Evolutionary conservation across 805 yeast species (phyloP).

Genomic region (Kuraishia molischiana): DNA sequence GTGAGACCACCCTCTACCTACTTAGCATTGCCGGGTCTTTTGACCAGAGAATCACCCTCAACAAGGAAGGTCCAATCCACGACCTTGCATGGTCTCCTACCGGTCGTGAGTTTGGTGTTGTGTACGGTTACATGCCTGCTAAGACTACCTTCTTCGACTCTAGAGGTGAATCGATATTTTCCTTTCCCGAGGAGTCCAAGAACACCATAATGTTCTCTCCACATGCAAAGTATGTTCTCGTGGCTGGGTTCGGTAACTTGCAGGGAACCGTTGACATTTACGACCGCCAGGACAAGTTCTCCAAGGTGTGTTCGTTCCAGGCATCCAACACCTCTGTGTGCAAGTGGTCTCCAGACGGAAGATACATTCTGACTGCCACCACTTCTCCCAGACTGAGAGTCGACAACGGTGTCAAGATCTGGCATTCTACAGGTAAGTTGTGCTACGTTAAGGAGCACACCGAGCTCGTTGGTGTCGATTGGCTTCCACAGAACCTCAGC

Average conservation of each 20-base stretch:
- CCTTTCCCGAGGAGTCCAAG: conserved; percentile 79
- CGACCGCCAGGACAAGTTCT: conserved; percentile 82
- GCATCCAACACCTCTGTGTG: conserved; percentile 96
- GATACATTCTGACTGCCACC: conserved; percentile 88
- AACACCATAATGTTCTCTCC: conserved; percentile 91
- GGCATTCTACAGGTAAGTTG: conserved; percentile 86
- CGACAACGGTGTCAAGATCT: conserved; percentile 87
- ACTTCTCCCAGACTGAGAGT: conserved; percentile 95
- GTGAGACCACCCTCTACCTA: conserved; percentile 87
- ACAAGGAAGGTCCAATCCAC: conserved; percentile 94
- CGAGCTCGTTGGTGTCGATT: conserved; percentile 72
- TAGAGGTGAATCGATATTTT: conserved; percentile 78
- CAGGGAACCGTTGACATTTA: conserved; percentile 94
- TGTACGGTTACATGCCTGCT: conserved; percentile 97
- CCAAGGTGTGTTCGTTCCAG: conserved; percentile 69
- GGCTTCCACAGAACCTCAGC: conserved; percentile 63
- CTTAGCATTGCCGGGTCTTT: conserved; percentile 89
- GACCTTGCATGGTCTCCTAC: conserved; percentile 97
- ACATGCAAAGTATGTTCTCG: conserved; percentile 80
- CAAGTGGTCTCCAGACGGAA: conserved; percentile 97
- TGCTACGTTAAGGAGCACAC: conserved; percentile 69
- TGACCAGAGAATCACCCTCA: conserved; percentile 79
- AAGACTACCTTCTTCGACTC: conserved; percentile 91
- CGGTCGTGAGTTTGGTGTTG: conserved; percentile 94
- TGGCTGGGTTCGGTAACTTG: conserved; percentile 96